Evolutionary conservation across 768 basidiomycete species (phyloP).

Genomic region (Termitomyces heimii): DNA sequence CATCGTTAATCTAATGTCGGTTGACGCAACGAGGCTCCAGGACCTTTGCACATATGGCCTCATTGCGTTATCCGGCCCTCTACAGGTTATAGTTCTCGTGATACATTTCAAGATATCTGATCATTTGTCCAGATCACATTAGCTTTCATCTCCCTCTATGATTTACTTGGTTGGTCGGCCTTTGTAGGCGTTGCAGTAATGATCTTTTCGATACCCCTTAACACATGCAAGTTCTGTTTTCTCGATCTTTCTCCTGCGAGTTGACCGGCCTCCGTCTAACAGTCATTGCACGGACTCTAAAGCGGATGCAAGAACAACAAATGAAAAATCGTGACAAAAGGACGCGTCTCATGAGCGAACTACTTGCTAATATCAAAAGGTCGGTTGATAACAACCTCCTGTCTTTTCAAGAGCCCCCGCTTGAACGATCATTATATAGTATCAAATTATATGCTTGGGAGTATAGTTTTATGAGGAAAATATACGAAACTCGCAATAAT

Average conservation of each 20-base stretch:
- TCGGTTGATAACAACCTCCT: slow-evolving; percentile 11
- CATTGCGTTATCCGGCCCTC: slow-evolving; percentile 79
- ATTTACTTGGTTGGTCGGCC: slow-evolving; percentile 86
- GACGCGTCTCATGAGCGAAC: slow-evolving; percentile 85
- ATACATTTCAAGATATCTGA: not conserved
- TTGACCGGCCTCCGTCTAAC: not conserved
- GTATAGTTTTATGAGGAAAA: slow-evolving; percentile 74
- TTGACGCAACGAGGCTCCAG: slow-evolving; percentile 74
- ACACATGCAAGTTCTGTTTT: slow-evolving; percentile 38
- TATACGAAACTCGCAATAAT: slow-evolving; percentile 77
- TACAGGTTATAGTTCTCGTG: slow-evolving; percentile 52
- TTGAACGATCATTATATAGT: slow-evolving; percentile 26
- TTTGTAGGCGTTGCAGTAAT: slow-evolving; percentile 88
- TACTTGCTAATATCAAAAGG: slow-evolving; percentile 91
- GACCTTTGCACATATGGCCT: slow-evolving; percentile 81
- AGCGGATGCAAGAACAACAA: slow-evolving; percentile 77
- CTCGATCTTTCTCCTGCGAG: not conserved
- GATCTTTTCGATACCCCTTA: slow-evolving; percentile 75
- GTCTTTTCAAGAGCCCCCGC: not conserved
- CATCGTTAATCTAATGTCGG: slow-evolving; percentile 92
- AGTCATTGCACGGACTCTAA: slow-evolving; percentile 64
- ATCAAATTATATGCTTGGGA: slow-evolving; percentile 97
- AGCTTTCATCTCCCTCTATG: slow-evolving; percentile 87
- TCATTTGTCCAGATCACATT: slow-evolving; percentile 54
- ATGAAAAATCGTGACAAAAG: slow-evolving; percentile 92